Percentiles rank a stretch among this genome's conserved stretches.
Evolutionary conservation across 2,329 filamentous ascomycete genomes (phyloP).

Genomic region (Cadophora sp.): DNA sequence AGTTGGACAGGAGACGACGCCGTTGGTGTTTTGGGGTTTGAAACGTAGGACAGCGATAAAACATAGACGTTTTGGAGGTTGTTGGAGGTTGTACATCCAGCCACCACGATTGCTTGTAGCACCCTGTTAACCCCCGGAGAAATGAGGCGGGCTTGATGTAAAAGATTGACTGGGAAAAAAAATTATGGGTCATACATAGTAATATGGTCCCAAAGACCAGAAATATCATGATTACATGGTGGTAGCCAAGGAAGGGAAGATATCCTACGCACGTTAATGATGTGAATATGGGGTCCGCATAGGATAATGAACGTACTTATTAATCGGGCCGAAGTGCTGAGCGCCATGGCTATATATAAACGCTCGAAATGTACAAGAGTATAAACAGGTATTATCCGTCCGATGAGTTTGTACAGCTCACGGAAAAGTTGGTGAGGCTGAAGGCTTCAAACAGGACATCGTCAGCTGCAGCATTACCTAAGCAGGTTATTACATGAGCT

Average conservation of each 20-base stretch:
- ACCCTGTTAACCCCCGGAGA: neutral
- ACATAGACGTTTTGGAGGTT: slow-evolving; percentile 6
- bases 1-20: neutral
- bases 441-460: neutral
- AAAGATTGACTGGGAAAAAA: neutral
- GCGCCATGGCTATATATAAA: no score
- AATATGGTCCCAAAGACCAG: neutral
- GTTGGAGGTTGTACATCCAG: slow-evolving; percentile 5
- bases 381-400: no score
- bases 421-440: neutral
- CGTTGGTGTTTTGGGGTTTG: neutral
- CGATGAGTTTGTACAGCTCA: no score
- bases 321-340: no score
- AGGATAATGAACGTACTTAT: no score
- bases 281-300: neutral
- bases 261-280: neutral
- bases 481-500: neutral
- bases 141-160: no score
- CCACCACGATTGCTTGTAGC: neutral
- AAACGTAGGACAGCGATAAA: neutral
- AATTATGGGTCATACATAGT: neutral
- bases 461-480: slow-evolving; percentile 8
- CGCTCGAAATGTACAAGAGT: no score
- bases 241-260: neutral
- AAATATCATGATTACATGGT: neutral